These are phyloP conservation scores for Colletotrichum gigasporum DNA, from an alignment of 2,329 filamentous ascomycete species.

Conservation along the genomic window DNA sequence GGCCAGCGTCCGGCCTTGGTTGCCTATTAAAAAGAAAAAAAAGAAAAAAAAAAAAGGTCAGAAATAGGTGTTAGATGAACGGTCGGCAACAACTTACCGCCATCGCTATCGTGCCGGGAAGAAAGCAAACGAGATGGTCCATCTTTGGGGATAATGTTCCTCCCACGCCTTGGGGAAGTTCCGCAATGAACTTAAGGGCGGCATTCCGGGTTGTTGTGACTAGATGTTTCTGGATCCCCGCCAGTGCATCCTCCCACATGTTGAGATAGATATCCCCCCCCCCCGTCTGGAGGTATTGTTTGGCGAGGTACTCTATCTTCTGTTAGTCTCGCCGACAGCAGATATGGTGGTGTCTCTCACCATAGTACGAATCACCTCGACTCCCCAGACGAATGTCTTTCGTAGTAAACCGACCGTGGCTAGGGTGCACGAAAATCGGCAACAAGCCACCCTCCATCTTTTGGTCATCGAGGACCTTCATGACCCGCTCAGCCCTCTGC, in stretches of 20 bases:
- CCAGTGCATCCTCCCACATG: constrained; percentile 89
- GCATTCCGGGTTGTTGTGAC: constrained; percentile 85
- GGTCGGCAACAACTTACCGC: constrained; percentile 51
- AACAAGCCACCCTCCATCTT: constrained; percentile 81
- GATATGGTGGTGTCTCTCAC: background rate
- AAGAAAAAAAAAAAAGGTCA: no score
- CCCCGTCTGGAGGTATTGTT: constrained; percentile 94
- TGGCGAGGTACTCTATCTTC: constrained; percentile 84
- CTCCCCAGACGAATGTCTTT: constrained; percentile 91
- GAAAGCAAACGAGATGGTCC: constrained; percentile 97
- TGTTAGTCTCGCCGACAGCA: background rate
- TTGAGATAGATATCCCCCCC: constrained; percentile 87
- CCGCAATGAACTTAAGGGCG: constrained; percentile 85
- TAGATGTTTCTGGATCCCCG: constrained; percentile 88
- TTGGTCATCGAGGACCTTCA: constrained; percentile 88
- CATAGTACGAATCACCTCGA: constrained; percentile 94
- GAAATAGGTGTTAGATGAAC: no score
- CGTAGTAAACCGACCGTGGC: constrained; percentile 80
- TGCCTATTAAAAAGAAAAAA: constrained; percentile 56
- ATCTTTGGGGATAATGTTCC: constrained; percentile 82
- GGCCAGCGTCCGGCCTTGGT: constrained; percentile 79
- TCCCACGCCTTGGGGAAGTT: constrained; percentile 79
- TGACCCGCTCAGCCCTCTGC: constrained; percentile 89
- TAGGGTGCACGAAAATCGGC: constrained; percentile 89
- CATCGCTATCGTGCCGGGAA: constrained; percentile 93